A percentile compares a stretch with the other conserved stretches of the same genome.
These are phyloP conservation scores for Mucor racemosus DNA, from an alignment of 371 early-diverging fungal genomes.

Conservation along the genomic window DNA sequence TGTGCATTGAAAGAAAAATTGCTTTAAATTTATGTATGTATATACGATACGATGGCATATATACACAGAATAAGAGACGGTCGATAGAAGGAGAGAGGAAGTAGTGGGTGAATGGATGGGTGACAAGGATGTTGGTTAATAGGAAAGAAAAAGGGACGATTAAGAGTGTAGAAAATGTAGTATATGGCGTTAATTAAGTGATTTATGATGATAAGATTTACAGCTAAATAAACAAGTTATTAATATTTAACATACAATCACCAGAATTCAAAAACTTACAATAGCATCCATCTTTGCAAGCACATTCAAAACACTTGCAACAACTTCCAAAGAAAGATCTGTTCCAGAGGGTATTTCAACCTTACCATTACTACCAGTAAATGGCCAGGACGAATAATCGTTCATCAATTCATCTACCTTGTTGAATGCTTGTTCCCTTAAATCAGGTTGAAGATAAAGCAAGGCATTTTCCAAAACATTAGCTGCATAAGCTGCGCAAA, in stretches of 20 bases:
- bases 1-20: not conserved
- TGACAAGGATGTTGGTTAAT: not conserved
- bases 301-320: conserved; percentile 80
- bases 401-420: conserved; percentile 90
- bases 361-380: conserved; percentile 67
- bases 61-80: not conserved
- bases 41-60: not conserved
- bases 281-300: conserved; percentile 90
- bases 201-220: not conserved
- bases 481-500: conserved; percentile 95
- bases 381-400: conserved; percentile 82
- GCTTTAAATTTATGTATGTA: not conserved
- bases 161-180: conserved; percentile 2
- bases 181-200: conserved; percentile 1
- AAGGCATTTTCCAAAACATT: conserved; percentile 95
- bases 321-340: conserved; percentile 70
- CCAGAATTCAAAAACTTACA: conserved; percentile 47
- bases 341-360: conserved; percentile 57
- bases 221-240: not conserved
- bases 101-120: too few relatives aligned
- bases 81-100: not conserved
- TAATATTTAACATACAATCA: not conserved
- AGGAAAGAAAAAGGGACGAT: not conserved
- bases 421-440: conserved; percentile 86
- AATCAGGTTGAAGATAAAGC: conserved; percentile 79